Conservation (phyloP, 73 alveolate genomes). For the Paramecium sexaurelia region DNA sequence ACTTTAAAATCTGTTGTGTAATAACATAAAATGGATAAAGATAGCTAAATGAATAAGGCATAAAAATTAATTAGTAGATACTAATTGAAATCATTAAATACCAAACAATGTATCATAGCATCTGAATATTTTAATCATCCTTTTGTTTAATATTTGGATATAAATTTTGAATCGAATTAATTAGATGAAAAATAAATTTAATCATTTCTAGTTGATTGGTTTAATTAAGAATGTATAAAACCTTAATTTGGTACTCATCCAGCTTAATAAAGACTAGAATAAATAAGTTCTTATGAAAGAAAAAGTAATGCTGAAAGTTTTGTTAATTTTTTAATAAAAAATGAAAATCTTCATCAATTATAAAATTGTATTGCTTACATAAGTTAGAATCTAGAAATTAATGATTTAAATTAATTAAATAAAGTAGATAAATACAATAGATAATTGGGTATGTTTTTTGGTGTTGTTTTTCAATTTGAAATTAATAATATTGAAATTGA, state of each 20-base stretch:
- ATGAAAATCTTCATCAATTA: neutral
- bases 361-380: constrained; percentile 3
- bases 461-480: neutral
- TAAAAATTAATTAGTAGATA: neutral
- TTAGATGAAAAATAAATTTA: neutral
- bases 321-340: neutral
- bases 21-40: constrained; percentile 12
- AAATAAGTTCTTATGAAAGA: neutral
- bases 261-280: neutral
- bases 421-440: neutral
- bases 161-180: neutral
- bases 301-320: neutral
- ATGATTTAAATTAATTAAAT: neutral
- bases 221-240: constrained; percentile 36
- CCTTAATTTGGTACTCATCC: neutral
- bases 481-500: neutral
- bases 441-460: neutral
- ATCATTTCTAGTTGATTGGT: constrained; percentile 23
- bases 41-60: neutral
- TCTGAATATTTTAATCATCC: constrained; percentile 39
- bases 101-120: neutral
- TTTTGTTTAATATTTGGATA: neutral
- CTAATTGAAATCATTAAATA: neutral
- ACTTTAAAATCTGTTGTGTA: neutral
- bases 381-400: neutral